Evolutionary conservation across 257 asterid genomes (phyloP).

Genomic region (Ocimum tenuiflorum): DNA sequence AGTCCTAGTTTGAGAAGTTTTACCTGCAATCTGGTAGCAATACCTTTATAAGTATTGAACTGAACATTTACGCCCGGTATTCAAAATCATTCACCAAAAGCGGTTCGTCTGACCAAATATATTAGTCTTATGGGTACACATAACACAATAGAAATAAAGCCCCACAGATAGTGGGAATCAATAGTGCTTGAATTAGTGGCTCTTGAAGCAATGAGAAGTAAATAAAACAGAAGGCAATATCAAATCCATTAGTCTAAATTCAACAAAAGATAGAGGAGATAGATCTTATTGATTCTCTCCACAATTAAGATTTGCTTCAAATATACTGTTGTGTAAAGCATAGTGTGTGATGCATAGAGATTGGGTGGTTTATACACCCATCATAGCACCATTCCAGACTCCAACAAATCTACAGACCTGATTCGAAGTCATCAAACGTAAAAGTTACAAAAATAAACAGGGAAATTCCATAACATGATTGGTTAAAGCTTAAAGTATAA

Average conservation of each 20-base stretch:
- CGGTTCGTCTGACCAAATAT: conserved; percentile 1
- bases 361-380: not conserved
- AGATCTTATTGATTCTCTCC: not conserved
- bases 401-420: not conserved
- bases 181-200: not conserved
- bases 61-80: not conserved
- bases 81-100: not conserved
- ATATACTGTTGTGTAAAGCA: not conserved
- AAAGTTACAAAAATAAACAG: not conserved
- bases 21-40: conserved; percentile 26
- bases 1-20: conserved; percentile 25
- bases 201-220: not conserved
- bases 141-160: not conserved
- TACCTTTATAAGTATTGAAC: conserved; percentile 2
- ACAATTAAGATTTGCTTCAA: not conserved
- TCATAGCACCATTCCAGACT: not conserved
- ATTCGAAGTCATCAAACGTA: not conserved
- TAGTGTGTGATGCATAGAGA: not conserved
- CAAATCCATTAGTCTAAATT: not conserved
- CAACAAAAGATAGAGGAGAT: not conserved
- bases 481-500: not conserved
- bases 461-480: not conserved
- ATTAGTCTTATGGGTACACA: not conserved
- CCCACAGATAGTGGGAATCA: not conserved
- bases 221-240: not conserved